A percentile compares a stretch with the other conserved stretches of the same genome.
phyloP scores from a whole-genome alignment of 768 basidiomycete species.

The Xerocomus spinulosus region DNA sequence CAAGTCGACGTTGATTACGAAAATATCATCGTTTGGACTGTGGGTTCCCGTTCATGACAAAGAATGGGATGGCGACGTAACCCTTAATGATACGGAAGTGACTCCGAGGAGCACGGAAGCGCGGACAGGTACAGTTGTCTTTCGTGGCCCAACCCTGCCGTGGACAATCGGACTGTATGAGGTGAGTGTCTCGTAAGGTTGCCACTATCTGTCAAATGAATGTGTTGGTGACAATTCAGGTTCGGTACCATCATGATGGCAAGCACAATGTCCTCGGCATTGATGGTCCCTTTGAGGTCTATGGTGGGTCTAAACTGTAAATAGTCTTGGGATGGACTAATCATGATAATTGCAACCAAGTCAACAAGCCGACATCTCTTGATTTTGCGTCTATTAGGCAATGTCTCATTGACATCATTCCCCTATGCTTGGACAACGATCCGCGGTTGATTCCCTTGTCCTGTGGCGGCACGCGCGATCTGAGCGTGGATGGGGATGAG shows the following conservation, averaged over 20 bases:
- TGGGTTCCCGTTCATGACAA: constrained; percentile 91
- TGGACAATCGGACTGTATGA: constrained; percentile 88
- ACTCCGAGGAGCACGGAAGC: constrained; percentile 37
- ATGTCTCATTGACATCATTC: constrained; percentile 71
- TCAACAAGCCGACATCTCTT: constrained; percentile 60
- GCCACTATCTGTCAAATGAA: background rate
- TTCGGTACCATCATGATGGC: constrained; percentile 93
- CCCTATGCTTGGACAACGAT: constrained; percentile 84
- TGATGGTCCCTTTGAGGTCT: constrained; percentile 84
- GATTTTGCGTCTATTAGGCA: constrained; percentile 63
- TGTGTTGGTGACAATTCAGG: constrained; percentile 35
- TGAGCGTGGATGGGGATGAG: constrained; percentile 9
- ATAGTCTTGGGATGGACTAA: background rate
- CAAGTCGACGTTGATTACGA: constrained; percentile 76
- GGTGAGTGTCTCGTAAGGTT: constrained; percentile 24
- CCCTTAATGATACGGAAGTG: constrained; percentile 43
- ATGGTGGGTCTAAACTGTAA: constrained; percentile 50
- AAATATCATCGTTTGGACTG: constrained; percentile 78
- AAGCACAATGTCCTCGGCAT: constrained; percentile 94
- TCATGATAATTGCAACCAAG: constrained; percentile 26
- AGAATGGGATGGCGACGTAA: constrained; percentile 90
- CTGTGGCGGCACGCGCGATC: constrained; percentile 40
- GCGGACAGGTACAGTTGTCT: constrained; percentile 63
- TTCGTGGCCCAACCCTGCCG: constrained; percentile 75
- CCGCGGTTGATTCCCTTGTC: constrained; percentile 73